Conservation (phyloP, 371 early-diverging fungal species). For the Mortierella sp. region DNA sequence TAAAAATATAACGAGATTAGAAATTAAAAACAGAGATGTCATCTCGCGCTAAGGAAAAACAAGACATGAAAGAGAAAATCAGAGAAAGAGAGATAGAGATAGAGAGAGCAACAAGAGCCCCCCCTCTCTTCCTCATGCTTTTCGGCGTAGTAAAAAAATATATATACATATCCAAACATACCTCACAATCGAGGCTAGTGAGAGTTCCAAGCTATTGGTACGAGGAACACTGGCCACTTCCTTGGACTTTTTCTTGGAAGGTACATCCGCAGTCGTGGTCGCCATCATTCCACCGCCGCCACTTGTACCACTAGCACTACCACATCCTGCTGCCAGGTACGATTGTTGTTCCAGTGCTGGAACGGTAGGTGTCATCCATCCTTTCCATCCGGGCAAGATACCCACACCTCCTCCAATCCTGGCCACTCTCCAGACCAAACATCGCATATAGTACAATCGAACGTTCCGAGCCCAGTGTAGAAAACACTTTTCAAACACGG, state of each 20-base stretch:
- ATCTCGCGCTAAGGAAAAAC: no score
- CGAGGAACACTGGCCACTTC: constrained; percentile 16
- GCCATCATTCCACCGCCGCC: constrained; percentile 29
- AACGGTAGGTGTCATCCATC: constrained; percentile 20
- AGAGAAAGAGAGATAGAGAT: not conserved
- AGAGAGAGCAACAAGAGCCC: no score
- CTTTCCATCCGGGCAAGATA: constrained; percentile 43
- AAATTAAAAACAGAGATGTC: no score
- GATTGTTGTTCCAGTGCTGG: constrained; percentile 1
- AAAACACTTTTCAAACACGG: constrained; percentile 61
- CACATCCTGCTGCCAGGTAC: not conserved
- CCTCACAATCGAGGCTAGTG: constrained; percentile 37
- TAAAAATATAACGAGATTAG: not conserved
- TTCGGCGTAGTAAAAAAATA: no score
- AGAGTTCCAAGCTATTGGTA: constrained; percentile 21
- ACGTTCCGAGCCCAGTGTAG: constrained; percentile 69
- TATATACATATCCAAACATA: constrained; percentile 8
- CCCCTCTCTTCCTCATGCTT: no score
- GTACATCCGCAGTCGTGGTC: not conserved
- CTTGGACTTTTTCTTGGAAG: constrained; percentile 22
- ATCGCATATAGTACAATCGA: constrained; percentile 61
- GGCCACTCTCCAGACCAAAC: constrained; percentile 62
- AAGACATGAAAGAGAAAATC: not conserved
- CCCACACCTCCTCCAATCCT: constrained; percentile 52
- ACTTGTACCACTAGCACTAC: no score